Evolutionary conservation across 2,329 filamentous ascomycete genomes (phyloP), one percentile per base, ranked within the genome.

Genomic region (Bipolaris gigantea): DNA sequence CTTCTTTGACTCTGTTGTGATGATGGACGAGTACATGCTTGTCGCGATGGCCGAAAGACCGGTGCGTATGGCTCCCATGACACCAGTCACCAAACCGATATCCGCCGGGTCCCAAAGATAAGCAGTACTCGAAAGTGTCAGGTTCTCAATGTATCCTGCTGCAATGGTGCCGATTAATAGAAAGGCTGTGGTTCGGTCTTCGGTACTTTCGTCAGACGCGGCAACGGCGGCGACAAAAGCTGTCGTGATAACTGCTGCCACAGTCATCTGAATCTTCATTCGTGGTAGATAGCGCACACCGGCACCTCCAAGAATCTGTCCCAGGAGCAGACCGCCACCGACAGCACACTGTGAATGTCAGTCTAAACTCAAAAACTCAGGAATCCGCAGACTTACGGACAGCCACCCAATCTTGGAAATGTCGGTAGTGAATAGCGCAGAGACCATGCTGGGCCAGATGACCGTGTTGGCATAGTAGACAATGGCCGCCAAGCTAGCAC

Each of bases 401-500:
- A 70, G 64, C 69, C 69, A 72, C 18, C 69, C 68, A 4, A 66
- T 67, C 47, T 64, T 61, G 9, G 59, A 62, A 19, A 66, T 55
- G 38, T 69, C 59, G 3, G 63, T 68, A 1, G 66, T 70, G 53
- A 66, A 72, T 2, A 71, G 51, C 3, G 65, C 61, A 34, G 59
- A 60, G 25, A 69, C 55, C 60, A 71, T 69, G 1, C 60, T 69
- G 1, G 69, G 69, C 69, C 69, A 72, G 39, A 71, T 66, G 40
- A 71, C 62, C 2, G 67, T 65, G 40, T 67, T 67, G 11, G 66
- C 63, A 40, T 74, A 73, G 57, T 73, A 73, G 10, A 73, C 67
- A 50, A 72, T 69, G 15, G 66, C 68, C 10, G 64, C 71, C 21
- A 73, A 59, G 38, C 61, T 63, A 18, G 70, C 69, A 55, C 70